Evolutionary conservation across 1,284 basidiomycete genomes (phyloP), one percentile per base, ranked within the genome.

Genomic region (Puccinia hordei): DNA sequence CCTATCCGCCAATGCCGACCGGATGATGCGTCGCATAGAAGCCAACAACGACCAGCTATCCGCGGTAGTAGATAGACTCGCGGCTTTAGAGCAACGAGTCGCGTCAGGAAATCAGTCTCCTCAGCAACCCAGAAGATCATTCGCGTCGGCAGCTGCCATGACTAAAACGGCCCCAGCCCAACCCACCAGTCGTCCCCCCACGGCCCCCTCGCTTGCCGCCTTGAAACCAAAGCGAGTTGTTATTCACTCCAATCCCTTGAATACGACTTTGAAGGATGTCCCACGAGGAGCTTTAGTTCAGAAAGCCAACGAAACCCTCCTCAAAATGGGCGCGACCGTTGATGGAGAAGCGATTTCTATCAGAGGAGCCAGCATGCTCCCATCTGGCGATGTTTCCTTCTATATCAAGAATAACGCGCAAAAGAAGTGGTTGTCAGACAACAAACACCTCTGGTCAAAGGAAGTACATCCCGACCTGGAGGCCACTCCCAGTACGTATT

Each of bases 391-490:
- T 24, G 53, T 55, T 8, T 55, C n/a, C 12, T 65, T 35, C 38
- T 65, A 65, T 30, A 35, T 17, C 27, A 65, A 35, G 22, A 65
- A 65, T 65, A 8, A 30, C 2, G 24, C 22, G 19, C 61, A 65
- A 2, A 27, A 65, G 61, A 65, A 65, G n/a, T 65, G 61, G 61
- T 30, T 65, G 30, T 35, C 9, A 5, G 61, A 65, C 6, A 65
- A 65, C 22, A 65, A 65, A 27, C 61, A 65, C 15, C 1, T 65
- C 30, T 65, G 57, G 57, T 61, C 57, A 4, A 61, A 61, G 17
- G 57, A 30, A 12, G 57, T 61, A n/a, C 57, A 61, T n/a, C 61
- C 61, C 15, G 38, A 65, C 22, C 22, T 65, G 1, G 61, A 65
- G 15, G 61, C 61, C 2, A 35, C 61, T 2, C 61, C 61, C 1